Evolutionary conservation across 176 grass and related monocot genomes (phyloP), one percentile per base, ranked within the genome.

Genomic region (Oryza longistaminata): DNA sequence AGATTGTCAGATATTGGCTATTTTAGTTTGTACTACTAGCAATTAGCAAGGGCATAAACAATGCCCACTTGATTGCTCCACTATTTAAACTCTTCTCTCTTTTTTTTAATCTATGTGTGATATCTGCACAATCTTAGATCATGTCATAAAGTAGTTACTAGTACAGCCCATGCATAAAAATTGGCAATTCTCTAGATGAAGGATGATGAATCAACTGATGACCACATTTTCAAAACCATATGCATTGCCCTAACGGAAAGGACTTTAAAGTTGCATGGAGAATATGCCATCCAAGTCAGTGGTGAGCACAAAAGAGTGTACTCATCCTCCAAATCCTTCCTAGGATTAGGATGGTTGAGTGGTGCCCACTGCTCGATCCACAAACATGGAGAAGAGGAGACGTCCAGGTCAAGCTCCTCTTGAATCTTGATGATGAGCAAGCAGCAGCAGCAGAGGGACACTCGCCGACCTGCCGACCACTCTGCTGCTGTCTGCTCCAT

Each of bases 271-370:
- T 70, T 70, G 46, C 46, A 40, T 40, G 24, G 0, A 25, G 21
- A 62, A 45, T 45, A 46, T 64, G 81, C 24, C 81, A n/a, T 46
- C 81, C 81, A 64, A 64, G 22, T 82, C 37, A 64, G 53, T 45
- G 80, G 46, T 7, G 21, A 10, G 14, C 35, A 49, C 4, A 26
- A 49, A 53, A 31, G 44, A 55, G 16, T 19, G 27, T 34, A 34
- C 48, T 55, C 17, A 37, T 37, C 35, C 35, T 37, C 35, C 35
- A 6, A 5, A 27, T 37, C 35, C 48, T 34, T n/a, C 52, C 52
- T 21, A 55, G 72, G 27, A 50, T 74, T 29, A 74, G 3, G 43
- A 49, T 21, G 73, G 26, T 33, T 74, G 46, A 21, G 50, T 53
- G 50, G 50, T 33, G 16, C 26, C 26, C 43, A 52, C 46, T 11